Evolutionary conservation across 306 rosid species (phyloP).

Genomic region (Rosa lucieae): DNA sequence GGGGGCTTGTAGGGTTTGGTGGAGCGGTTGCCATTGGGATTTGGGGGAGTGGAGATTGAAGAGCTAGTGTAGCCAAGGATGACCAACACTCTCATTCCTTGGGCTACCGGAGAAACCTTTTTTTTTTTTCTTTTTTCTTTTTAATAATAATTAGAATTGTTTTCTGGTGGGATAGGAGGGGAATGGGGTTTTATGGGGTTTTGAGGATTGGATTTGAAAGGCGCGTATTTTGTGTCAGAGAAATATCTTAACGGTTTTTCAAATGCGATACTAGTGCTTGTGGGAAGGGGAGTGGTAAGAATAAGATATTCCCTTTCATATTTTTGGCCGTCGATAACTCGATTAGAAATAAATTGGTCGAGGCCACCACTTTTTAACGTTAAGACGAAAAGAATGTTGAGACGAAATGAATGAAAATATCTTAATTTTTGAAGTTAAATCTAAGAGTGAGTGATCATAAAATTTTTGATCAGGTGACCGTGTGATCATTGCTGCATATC

Average conservation of each 20-base stretch:
- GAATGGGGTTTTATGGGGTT: background rate
- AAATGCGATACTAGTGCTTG: background rate
- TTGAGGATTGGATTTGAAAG: conserved; percentile 42
- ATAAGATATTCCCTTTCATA: no score
- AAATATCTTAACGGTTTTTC: background rate
- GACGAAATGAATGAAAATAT: no score
- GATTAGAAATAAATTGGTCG: no score
- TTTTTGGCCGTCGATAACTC: background rate
- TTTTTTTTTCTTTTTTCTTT: conserved; percentile 16
- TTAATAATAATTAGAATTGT: background rate
- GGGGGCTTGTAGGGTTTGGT: conserved; percentile 43
- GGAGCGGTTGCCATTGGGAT: conserved; percentile 28
- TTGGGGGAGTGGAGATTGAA: conserved; percentile 48
- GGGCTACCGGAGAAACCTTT: conserved; percentile 39
- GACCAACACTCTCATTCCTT: conserved; percentile 59
- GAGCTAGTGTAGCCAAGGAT: conserved; percentile 54
- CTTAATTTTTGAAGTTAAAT: no score
- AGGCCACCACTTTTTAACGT: no score
- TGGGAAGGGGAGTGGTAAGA: background rate
- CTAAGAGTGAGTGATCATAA: no score
- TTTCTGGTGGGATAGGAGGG: background rate
- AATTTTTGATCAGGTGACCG: no score
- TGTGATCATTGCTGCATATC: no score
- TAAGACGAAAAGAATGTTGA: no score
- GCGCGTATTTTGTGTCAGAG: background rate